Conservation (phyloP, 345 rosid species). For the Rhizophora apiculata region DNA sequence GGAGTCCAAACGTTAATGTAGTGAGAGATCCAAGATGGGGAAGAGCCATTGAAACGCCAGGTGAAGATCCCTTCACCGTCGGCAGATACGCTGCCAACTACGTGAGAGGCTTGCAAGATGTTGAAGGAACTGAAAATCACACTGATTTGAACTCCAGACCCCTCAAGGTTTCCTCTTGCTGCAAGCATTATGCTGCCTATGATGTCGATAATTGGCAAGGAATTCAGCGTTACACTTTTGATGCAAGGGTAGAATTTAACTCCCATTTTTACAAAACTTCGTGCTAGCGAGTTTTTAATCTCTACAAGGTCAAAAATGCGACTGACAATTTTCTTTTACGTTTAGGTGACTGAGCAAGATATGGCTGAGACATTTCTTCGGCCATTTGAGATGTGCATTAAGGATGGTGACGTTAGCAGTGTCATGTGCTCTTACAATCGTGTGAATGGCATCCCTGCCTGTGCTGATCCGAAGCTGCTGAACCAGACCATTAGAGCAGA, state of each 20-base stretch:
- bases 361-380: constrained; percentile 33
- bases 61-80: constrained; percentile 45
- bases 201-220: constrained; percentile 44
- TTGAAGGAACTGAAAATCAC: constrained; percentile 20
- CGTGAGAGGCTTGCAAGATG: constrained; percentile 49
- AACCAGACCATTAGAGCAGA: constrained; percentile 36
- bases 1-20: constrained; percentile 49
- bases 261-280: too few species aligned
- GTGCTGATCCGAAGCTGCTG: constrained; percentile 42
- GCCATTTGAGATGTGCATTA: constrained; percentile 45
- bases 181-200: constrained; percentile 46
- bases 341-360: constrained; percentile 37
- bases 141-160: constrained; percentile 32
- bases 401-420: constrained; percentile 48
- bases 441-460: constrained; percentile 43
- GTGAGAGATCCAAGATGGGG: constrained; percentile 54
- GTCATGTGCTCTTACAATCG: constrained; percentile 49
- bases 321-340: neutral
- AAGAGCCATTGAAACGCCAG: constrained; percentile 38
- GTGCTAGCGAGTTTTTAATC: too few species aligned
- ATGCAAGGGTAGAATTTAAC: constrained; percentile 26
- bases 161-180: constrained; percentile 43
- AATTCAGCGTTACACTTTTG: constrained; percentile 24
- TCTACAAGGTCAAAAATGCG: too few species aligned
- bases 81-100: constrained; percentile 37